Conservation (phyloP, 2,329 filamentous ascomycete genomes). For the Exophiala sp. region DNA sequence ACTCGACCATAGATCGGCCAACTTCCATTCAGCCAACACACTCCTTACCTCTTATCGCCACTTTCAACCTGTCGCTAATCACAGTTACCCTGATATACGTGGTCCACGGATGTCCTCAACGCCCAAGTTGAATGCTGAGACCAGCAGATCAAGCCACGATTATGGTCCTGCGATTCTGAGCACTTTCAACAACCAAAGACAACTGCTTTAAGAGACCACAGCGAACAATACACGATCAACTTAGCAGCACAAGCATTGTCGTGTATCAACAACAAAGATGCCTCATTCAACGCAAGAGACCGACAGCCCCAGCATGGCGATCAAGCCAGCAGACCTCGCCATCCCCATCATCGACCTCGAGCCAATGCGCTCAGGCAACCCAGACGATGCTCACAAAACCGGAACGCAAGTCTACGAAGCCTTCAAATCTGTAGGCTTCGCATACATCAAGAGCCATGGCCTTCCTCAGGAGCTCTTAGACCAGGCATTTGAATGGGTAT, state of each 20-base stretch:
- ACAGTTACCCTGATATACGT: no score
- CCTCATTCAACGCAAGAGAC: not conserved
- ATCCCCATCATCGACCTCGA: slow-evolving; percentile 44
- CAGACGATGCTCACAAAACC: slow-evolving; percentile 29
- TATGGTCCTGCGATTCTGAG: no score
- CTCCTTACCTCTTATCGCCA: not conserved
- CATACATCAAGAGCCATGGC: slow-evolving; percentile 41
- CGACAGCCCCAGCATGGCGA: slow-evolving; percentile 5
- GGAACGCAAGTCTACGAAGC: slow-evolving; percentile 35
- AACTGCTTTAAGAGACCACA: not conserved
- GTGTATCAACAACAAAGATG: not conserved
- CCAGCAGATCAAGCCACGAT: no score
- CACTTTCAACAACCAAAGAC: no score
- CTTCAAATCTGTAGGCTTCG: slow-evolving; percentile 40
- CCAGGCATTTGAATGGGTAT: slow-evolving; percentile 24
- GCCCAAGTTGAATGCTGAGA: no score
- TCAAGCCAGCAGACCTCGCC: slow-evolving; percentile 15
- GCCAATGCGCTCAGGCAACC: slow-evolving; percentile 29
- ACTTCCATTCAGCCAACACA: not conserved
- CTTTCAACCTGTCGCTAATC: no score
- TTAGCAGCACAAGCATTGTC: no score
- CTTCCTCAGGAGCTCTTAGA: slow-evolving; percentile 29
- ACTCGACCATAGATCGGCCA: not conserved
- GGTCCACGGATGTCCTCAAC: no score
- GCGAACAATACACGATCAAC: no score